Evolutionary conservation across 306 rosid species (phyloP).

Genomic region (Vigna trinervia): DNA sequence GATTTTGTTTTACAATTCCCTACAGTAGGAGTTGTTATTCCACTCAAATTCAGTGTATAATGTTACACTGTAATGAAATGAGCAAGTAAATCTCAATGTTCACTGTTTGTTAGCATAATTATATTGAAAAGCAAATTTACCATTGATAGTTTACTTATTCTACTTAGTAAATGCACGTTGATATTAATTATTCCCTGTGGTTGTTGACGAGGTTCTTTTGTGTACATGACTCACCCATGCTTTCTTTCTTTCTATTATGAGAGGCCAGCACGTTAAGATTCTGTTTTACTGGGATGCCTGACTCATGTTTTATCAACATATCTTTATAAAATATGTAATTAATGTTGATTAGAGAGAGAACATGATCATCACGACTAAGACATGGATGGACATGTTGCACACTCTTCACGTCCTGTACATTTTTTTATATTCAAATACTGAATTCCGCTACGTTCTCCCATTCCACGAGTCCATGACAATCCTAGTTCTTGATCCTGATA

Average conservation of each 20-base stretch:
- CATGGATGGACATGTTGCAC: conserved; percentile 46
- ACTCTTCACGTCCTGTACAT: conserved; percentile 31
- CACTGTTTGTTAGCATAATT: background rate
- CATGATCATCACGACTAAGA: conserved; percentile 57
- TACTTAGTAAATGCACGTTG: background rate
- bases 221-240: background rate
- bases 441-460: conserved; percentile 1
- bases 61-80: conserved; percentile 39
- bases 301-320: conserved; percentile 28
- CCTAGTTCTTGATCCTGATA: conserved; percentile 38
- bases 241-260: background rate
- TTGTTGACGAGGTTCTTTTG: conserved; percentile 10
- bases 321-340: conserved; percentile 17
- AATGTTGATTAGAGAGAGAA: conserved; percentile 27
- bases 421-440: conserved; percentile 29
- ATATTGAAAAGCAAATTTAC: background rate
- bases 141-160: background rate
- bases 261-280: conserved; percentile 28
- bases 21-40: conserved; percentile 60
- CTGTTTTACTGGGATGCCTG: background rate
- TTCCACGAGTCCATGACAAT: conserved; percentile 37
- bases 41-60: conserved; percentile 41
- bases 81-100: conserved; percentile 34
- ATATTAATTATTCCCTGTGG: conserved; percentile 1
- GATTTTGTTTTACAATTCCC: conserved; percentile 90